Evolutionary conservation across 208 protist species (phyloP), one percentile per base, ranked within the genome.

Genomic region (Trypanosoma brucei): DNA sequence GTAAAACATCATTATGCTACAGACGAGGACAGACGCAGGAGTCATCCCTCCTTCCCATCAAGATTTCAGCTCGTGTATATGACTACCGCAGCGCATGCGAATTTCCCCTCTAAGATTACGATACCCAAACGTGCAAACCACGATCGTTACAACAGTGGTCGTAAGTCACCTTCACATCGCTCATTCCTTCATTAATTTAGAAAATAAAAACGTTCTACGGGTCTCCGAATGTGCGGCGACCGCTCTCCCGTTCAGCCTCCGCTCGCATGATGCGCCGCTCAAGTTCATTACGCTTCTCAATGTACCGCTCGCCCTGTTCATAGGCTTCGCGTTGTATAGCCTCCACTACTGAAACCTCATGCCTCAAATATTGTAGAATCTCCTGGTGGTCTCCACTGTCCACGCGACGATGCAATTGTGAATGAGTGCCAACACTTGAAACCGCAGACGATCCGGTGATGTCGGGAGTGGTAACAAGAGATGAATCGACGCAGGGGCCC

Each of bases 291-390:
- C 70, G 60, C n/a, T 65, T 78, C 35, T 65, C 51, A n/a, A 61
- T 65, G 68, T 88, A 93, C n/a, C 62, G 54, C n/a, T 75, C 76
- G 8, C 70, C 81, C 3, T 72, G 72, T 40, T 65, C 62, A 30
- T 76, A 40, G 8, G 75, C 84, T n/a, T 93, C 86, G 36, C 39
- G 57, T 40, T 79, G 83, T 57, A 91, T 60, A 30, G 50, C 45
- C 64, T 88, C 79, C 22, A 85, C 78, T 30, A 83, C 65, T 9
- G 62, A 66, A 5, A 93, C 86, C 54, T 85, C 81, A 40, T 83
- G 75, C 51, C 73, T 55, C 14, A 93, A 56, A 61, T 88, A 87
- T 30, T 76, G 73, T 1, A 88, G 74, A 78, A 87, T 84, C 34
- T 81, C 83, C 36, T 72, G 71, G 8, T 81, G 72, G 72, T 85